Evolutionary conservation across 768 basidiomycete genomes (phyloP).

Genomic region (Mycena rosella): DNA sequence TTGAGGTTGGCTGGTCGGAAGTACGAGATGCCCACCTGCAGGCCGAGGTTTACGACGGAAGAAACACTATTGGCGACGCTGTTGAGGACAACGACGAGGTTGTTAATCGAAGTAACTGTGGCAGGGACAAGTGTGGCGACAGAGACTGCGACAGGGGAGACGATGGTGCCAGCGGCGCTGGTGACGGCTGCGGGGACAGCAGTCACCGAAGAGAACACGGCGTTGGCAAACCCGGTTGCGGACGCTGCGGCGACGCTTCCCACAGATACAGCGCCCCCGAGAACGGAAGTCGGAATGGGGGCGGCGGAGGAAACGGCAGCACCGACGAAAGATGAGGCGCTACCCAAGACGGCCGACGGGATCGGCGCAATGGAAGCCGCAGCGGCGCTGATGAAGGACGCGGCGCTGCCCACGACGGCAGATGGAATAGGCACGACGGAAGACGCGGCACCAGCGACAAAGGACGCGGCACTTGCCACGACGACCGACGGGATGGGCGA

Average conservation of each 20-base stretch:
- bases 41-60: not conserved
- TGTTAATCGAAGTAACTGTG: not conserved
- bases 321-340: too few species aligned
- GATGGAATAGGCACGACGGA: too few species aligned
- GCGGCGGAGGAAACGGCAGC: not conserved
- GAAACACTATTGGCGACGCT: not conserved
- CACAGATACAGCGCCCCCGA: not conserved
- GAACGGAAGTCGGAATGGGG: not conserved
- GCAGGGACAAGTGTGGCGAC: not conserved
- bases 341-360: too few species aligned
- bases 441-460: too few species aligned
- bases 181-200: not conserved
- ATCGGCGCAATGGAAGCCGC: too few species aligned
- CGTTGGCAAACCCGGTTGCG: not conserved
- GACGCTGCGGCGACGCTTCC: not conserved
- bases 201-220: not conserved
- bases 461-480: too few species aligned
- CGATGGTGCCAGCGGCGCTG: too few species aligned
- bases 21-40: slow-evolving; percentile 1
- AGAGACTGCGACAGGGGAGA: not conserved
- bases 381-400: too few species aligned
- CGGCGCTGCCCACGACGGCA: too few species aligned
- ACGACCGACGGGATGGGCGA: too few species aligned
- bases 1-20: not conserved
- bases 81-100: not conserved